Percentiles rank a stretch among this genome's conserved stretches.
These are phyloP conservation scores for Edaphochlamys debaryana DNA, from an alignment of 139 green algal species.

Conservation along the genomic window DNA sequence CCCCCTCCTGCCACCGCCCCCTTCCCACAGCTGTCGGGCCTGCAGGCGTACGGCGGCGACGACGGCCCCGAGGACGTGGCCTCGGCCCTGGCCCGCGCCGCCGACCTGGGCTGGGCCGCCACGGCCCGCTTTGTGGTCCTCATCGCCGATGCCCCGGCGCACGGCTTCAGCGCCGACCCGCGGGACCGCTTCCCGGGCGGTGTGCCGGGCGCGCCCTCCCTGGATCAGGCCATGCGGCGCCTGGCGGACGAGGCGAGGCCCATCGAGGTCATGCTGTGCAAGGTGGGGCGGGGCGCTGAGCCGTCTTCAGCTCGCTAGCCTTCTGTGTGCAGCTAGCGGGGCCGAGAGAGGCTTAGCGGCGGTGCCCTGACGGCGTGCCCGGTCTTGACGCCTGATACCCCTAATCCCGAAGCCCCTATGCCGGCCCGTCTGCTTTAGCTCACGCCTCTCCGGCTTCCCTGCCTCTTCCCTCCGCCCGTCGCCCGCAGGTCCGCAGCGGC, in stretches of 20 bases:
- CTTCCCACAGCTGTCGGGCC: neutral
- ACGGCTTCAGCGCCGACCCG: constrained; percentile 40
- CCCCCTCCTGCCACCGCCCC: too few species aligned
- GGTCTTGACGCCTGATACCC: neutral
- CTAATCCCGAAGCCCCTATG: neutral
- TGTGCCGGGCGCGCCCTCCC: constrained; percentile 4
- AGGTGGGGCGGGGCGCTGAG: too few species aligned
- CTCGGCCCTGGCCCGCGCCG: constrained; percentile 37
- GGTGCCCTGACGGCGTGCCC: neutral
- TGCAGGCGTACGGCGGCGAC: constrained; percentile 38
- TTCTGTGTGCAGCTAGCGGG: too few species aligned
- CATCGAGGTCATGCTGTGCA: constrained; percentile 34
- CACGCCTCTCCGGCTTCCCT: too few species aligned
- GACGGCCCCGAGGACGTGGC: constrained; percentile 58
- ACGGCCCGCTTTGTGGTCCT: constrained; percentile 52
- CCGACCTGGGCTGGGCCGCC: constrained; percentile 47
- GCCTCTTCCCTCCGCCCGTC: too few species aligned
- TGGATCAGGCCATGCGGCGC: constrained; percentile 4
- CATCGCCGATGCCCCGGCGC: constrained; percentile 52
- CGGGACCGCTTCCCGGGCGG: constrained; percentile 32
- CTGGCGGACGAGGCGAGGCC: constrained; percentile 6
- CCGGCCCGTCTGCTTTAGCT: too few species aligned
- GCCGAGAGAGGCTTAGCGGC: neutral
- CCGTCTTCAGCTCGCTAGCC: too few species aligned
- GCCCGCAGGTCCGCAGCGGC: neutral